These are phyloP conservation scores for Thamnidium elegans DNA, from an alignment of 192 early-diverging fungal genomes.

Conservation along the genomic window DNA sequence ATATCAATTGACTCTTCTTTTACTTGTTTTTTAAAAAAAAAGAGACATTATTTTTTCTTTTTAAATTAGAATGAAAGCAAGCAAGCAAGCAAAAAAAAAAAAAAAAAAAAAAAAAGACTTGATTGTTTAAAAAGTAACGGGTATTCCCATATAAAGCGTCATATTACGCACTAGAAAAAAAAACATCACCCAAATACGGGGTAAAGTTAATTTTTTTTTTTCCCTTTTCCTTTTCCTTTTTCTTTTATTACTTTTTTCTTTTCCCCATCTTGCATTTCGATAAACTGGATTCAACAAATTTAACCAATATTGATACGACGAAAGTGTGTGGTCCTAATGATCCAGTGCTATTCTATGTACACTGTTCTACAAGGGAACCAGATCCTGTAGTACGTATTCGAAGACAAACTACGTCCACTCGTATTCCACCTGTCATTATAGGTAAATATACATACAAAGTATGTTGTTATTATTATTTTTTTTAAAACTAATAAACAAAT, in stretches of 20 bases:
- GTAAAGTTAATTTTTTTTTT: background rate
- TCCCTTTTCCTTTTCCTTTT: background rate
- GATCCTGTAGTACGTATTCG: background rate
- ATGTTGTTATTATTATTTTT: background rate
- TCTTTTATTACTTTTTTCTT: background rate
- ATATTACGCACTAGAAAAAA: too few species aligned
- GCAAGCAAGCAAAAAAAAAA: too few species aligned
- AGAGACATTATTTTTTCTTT: too few species aligned
- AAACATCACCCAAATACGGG: too few species aligned
- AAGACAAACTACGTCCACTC: background rate
- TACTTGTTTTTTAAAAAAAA: too few species aligned
- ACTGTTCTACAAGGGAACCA: background rate
- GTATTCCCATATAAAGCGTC: too few species aligned
- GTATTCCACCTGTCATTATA: slow-evolving; percentile 4
- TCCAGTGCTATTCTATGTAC: background rate
- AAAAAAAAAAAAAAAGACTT: too few species aligned
- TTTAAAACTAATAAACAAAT: background rate
- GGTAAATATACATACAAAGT: background rate
- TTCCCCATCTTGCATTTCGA: background rate
- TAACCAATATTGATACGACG: background rate
- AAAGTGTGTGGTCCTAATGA: background rate
- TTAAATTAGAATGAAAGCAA: too few species aligned
- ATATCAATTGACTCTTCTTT: too few species aligned
- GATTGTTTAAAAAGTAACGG: too few species aligned
- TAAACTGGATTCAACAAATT: slow-evolving; percentile 7